These are phyloP conservation scores for Chrysopogon serrulatus DNA, from an alignment of 176 grass and related monocot species.

Conservation along the genomic window DNA sequence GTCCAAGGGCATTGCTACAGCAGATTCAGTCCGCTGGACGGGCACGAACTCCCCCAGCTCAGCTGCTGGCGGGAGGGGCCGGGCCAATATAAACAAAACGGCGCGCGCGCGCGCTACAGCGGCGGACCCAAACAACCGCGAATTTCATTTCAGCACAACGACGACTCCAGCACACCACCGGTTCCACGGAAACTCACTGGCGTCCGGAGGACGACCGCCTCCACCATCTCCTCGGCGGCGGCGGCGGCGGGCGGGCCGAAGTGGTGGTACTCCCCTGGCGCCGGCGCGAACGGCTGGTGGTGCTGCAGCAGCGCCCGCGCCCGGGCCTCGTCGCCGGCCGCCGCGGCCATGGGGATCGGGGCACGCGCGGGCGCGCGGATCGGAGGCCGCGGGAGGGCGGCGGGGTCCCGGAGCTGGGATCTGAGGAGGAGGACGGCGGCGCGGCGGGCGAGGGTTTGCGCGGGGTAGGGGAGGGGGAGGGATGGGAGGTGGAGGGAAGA, in stretches of 20 bases:
- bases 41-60: background rate
- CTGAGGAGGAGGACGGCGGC: slow-evolving; percentile 24
- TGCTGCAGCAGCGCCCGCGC: slow-evolving; percentile 43
- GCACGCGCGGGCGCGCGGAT: background rate
- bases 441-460: slow-evolving; percentile 29
- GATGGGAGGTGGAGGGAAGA: background rate
- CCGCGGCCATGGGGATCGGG: slow-evolving; percentile 32
- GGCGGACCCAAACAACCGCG: background rate
- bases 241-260: slow-evolving; percentile 22
- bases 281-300: slow-evolving; percentile 40
- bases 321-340: slow-evolving; percentile 30
- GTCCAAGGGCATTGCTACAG: slow-evolving; percentile 18
- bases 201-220: slow-evolving; percentile 46
- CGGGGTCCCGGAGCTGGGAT: slow-evolving; percentile 37
- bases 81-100: background rate
- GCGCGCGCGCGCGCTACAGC: slow-evolving; percentile 6
- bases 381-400: background rate
- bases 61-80: background rate
- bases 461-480: background rate
- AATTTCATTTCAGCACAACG: slow-evolving; percentile 26
- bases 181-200: slow-evolving; percentile 43
- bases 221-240: slow-evolving; percentile 21
- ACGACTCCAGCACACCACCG: background rate
- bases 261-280: slow-evolving; percentile 57
- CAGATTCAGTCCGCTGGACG: background rate